phyloP scores from a whole-genome alignment of 2,329 filamentous ascomycete genomes.

The Fusarium dimerum region DNA sequence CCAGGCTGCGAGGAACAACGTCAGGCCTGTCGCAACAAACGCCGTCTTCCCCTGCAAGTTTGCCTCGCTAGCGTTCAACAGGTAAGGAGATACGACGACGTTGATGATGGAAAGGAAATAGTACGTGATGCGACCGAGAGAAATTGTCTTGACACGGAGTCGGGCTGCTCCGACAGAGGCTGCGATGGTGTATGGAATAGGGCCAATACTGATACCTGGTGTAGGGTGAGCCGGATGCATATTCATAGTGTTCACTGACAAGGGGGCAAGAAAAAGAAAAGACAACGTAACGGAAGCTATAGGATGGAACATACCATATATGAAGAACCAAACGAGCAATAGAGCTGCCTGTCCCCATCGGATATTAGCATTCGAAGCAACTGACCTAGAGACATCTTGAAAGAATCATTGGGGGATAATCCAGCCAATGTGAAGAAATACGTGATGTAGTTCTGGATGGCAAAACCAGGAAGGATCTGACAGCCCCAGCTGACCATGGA shows the following conservation, averaged over 20 bases:
- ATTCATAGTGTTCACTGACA: not conserved
- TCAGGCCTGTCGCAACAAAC: constrained; percentile 22
- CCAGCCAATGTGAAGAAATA: constrained; percentile 47
- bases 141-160: constrained; percentile 35
- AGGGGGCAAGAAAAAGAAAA: no score
- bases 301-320: constrained; percentile 2
- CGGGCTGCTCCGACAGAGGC: constrained; percentile 37
- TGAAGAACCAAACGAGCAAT: constrained; percentile 9
- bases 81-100: constrained; percentile 19
- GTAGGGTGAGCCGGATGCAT: constrained; percentile 38
- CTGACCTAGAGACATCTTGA: constrained; percentile 38
- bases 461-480: constrained; percentile 39
- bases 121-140: constrained; percentile 31
- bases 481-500: constrained; percentile 36
- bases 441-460: constrained; percentile 38
- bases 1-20: constrained; percentile 16
- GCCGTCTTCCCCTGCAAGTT: constrained; percentile 25
- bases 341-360: constrained; percentile 7
- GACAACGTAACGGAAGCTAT: no score
- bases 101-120: constrained; percentile 23
- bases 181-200: constrained; percentile 72
- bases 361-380: not conserved
- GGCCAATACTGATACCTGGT: constrained; percentile 36
- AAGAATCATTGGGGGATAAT: constrained; percentile 35
- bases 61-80: constrained; percentile 25